Conservation (phyloP, 129 eudicot genomes). For the Ambrosia artemisiifolia region DNA sequence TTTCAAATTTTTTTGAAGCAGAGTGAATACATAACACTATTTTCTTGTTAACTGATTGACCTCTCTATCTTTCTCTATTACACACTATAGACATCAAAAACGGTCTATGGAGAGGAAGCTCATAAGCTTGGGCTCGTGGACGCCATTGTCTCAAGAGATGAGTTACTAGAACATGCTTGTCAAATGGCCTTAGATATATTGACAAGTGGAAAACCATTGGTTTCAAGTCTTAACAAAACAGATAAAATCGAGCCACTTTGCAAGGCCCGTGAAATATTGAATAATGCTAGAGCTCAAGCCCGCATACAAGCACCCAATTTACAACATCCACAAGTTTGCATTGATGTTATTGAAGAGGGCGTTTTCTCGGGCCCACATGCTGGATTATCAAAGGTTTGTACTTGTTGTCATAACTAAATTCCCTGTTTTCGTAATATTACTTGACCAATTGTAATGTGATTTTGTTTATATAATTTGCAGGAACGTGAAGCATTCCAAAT, state of each 20-base stretch:
- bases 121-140: constrained; percentile 83
- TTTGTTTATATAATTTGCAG: constrained; percentile 41
- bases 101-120: constrained; percentile 79
- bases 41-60: background rate
- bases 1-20: no score
- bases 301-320: constrained; percentile 84
- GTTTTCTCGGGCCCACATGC: constrained; percentile 81
- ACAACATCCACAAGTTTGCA: constrained; percentile 83
- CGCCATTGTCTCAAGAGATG: constrained; percentile 62
- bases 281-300: constrained; percentile 88
- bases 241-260: constrained; percentile 89
- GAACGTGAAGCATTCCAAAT: constrained; percentile 38
- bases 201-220: constrained; percentile 73
- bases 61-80: background rate
- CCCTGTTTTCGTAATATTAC: background rate
- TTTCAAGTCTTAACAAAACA: constrained; percentile 62
- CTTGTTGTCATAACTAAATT: constrained; percentile 5
- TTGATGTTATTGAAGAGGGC: constrained; percentile 92
- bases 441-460: background rate
- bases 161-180: constrained; percentile 63
- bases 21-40: background rate
- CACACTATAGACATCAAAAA: constrained; percentile 68
- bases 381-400: constrained; percentile 78
- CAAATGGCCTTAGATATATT: constrained; percentile 76
- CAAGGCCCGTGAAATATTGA: constrained; percentile 88